Conservation (phyloP, 129 eudicot species). For the Gnaphalium uliginosum region DNA sequence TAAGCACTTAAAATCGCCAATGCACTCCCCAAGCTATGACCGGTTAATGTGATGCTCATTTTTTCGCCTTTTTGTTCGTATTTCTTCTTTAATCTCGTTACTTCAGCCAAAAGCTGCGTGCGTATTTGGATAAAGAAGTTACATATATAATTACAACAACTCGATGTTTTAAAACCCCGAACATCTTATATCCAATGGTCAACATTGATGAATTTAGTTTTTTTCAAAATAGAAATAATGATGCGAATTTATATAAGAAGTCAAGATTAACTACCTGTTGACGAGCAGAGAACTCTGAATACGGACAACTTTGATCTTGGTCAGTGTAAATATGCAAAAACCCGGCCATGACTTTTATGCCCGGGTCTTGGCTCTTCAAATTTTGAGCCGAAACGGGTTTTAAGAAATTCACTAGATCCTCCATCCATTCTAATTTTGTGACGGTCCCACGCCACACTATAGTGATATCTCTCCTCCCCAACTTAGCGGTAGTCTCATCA, state of each 20-base stretch:
- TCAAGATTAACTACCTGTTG: constrained; percentile 23
- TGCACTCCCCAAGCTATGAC: constrained; percentile 63
- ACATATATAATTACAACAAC: no score
- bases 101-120: constrained; percentile 40
- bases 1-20: constrained; percentile 53
- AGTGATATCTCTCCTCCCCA: constrained; percentile 56
- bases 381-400: constrained; percentile 38
- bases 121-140: neutral
- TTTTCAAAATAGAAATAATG: no score
- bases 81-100: constrained; percentile 32
- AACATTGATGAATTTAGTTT: no score
- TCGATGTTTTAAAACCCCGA: neutral
- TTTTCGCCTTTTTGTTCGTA: constrained; percentile 37
- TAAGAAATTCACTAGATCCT: constrained; percentile 42
- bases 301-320: constrained; percentile 38
- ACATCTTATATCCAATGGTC: neutral
- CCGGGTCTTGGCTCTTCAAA: constrained; percentile 42
- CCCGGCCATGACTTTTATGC: constrained; percentile 58
- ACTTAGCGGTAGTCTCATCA: constrained; percentile 40
- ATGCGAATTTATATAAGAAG: neutral
- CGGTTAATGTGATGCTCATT: constrained; percentile 53
- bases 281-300: constrained; percentile 42
- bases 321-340: constrained; percentile 52
- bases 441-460: constrained; percentile 63
- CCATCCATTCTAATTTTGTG: constrained; percentile 45